A percentile compares a stretch with the other conserved stretches of the same genome.
Conservation (phyloP, 2,329 filamentous ascomycete species). For the Fusarium begoniae region DNA sequence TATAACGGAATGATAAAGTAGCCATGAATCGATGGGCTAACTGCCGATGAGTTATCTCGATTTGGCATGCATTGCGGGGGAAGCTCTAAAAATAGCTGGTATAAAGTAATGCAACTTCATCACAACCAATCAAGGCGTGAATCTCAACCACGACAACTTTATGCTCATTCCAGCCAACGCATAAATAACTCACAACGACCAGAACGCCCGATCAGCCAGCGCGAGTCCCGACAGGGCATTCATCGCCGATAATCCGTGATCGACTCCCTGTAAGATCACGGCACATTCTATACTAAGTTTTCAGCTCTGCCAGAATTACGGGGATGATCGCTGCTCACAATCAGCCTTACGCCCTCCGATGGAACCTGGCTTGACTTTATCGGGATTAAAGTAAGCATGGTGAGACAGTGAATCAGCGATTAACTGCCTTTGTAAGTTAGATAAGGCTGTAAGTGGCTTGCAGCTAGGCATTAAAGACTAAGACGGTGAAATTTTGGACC, state of each 20-base stretch:
- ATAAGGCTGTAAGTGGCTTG: not conserved
- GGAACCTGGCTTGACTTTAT: not conserved
- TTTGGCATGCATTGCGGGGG: not conserved
- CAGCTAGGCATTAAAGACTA: not conserved
- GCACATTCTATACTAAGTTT: not conserved
- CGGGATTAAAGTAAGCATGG: not conserved
- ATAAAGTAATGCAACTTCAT: not conserved
- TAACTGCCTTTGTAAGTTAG: not conserved
- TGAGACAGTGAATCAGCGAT: not conserved
- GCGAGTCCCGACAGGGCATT: not conserved
- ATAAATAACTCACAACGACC: not conserved
- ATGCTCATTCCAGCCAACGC: not conserved
- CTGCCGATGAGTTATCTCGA: not conserved
- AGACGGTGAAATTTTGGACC: constrained; percentile 11
- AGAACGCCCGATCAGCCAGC: not conserved
- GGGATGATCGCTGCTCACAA: not conserved
- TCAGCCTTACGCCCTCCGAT: constrained; percentile 20
- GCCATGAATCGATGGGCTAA: not conserved
- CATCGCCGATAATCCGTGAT: constrained; percentile 7
- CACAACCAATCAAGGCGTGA: not conserved
- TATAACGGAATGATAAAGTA: not conserved
- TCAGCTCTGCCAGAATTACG: constrained; percentile 9
- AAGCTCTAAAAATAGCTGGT: not conserved
- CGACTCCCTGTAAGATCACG: not conserved
- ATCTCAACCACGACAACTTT: not conserved